Conservation (phyloP, 73 alveolate species). For the Tetrahymena thermophila region DNA sequence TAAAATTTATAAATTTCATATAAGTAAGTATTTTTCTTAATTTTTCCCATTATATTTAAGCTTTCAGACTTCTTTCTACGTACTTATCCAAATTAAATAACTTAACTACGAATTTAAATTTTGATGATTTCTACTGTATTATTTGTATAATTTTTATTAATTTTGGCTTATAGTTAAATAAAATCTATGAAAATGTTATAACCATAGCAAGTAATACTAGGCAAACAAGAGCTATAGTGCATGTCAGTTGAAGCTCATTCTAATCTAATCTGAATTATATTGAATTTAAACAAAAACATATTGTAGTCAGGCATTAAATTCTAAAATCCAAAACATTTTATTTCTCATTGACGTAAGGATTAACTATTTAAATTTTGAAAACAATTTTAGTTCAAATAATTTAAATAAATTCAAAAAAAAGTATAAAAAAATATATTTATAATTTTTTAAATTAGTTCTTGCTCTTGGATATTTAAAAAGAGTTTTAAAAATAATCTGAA, state of each 20-base stretch:
- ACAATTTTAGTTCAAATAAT: too few relatives aligned
- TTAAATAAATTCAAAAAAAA: too few relatives aligned
- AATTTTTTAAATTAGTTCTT: too few relatives aligned
- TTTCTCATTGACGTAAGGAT: neutral
- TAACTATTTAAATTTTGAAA: neutral
- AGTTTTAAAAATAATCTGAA: too few relatives aligned
- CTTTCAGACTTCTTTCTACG: neutral
- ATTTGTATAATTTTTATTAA: too few relatives aligned
- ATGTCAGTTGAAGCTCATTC: neutral
- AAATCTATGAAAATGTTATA: too few relatives aligned
- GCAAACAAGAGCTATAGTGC: too few relatives aligned
- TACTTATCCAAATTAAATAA: neutral
- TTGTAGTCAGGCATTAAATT: neutral
- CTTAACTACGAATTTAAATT: neutral
- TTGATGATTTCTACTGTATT: too few relatives aligned
- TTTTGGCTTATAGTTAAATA: too few relatives aligned
- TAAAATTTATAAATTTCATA: neutral
- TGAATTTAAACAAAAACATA: neutral
- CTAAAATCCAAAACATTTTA: neutral
- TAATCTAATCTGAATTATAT: neutral
- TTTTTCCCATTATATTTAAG: neutral
- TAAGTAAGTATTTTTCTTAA: neutral
- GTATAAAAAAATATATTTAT: too few relatives aligned
- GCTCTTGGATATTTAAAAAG: too few relatives aligned
- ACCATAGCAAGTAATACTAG: too few relatives aligned